Evolutionary conservation across 1,284 basidiomycete species (phyloP), one percentile per base, ranked within the genome.

Genomic region (Tilletiaria anomala): DNA sequence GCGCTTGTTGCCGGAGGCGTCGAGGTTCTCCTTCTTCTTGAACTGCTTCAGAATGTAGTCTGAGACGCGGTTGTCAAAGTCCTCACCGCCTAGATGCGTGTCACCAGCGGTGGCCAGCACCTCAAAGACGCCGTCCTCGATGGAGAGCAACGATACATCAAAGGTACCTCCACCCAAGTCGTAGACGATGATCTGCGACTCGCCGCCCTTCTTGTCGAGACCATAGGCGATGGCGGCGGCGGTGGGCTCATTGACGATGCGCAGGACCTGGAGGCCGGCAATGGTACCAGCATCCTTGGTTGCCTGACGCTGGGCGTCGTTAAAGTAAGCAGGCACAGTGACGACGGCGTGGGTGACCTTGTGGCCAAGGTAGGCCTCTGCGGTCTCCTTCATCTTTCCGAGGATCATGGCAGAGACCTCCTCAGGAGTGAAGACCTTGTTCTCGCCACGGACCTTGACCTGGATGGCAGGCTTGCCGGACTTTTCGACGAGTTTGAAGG

Each of bases 181-280:
- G 73, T 93, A 96, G 67, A 96, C 88, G 61, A 94, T 88, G 70
- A 96, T 89, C 67, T 87, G 84, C 36, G 83, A 82, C 72, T 96
- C 89, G 51, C 83, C 80, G 69, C 84, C 83, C 53, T 71, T 71
- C 77, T 93, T 88, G 78, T 94, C 91, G 40, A 97, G 82, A 75
- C 91, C 91, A 71, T 96, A 96, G 56, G 91, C 89, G 70, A 88
- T 87, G 37, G 75, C 75, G 51, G 91, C 89, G 39, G 91, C 89
- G 39, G 91, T 96, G 40, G 91, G 91, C 72, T 97, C 91, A 73
- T 96, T 96, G 73, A 97, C 89, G 70, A 96, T 94, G 73, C 89
- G 86, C 61, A 94, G 82, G 47, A 96, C 85, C 54, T 82, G 78
- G 41, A 97, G 82, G 70, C 91, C 89, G 39, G 91, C 87, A 60